Percentiles rank a stretch among this genome's conserved stretches.
Evolutionary conservation across 768 basidiomycete genomes (phyloP).

Genomic region (Boletus patriciae): DNA sequence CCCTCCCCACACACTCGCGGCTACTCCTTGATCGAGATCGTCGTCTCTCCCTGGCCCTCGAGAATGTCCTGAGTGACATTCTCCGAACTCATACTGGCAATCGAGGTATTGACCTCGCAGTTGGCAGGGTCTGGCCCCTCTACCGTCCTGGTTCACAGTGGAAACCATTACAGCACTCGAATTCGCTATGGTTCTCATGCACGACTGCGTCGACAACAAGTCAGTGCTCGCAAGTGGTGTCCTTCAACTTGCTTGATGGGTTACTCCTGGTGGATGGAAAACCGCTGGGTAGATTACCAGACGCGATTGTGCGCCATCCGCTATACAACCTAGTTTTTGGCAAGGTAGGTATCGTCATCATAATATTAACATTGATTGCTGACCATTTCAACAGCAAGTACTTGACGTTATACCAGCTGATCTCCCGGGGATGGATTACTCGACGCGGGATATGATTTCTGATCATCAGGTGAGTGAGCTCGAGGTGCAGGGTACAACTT

Average conservation of each 20-base stretch:
- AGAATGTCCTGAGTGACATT: slow-evolving; percentile 15
- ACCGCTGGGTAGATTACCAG: slow-evolving; percentile 38
- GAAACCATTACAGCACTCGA: slow-evolving; percentile 10
- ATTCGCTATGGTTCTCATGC: slow-evolving; percentile 21
- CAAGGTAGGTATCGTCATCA: slow-evolving; percentile 23
- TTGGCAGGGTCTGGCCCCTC: slow-evolving; percentile 29
- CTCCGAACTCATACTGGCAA: neutral
- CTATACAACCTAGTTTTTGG: slow-evolving; percentile 34
- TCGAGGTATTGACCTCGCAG: slow-evolving; percentile 18
- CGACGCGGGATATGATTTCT: slow-evolving; percentile 16
- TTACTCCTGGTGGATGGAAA: slow-evolving; percentile 25
- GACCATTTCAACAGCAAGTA: neutral
- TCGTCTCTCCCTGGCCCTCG: slow-evolving; percentile 32
- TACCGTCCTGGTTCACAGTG: slow-evolving; percentile 31
- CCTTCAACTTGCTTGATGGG: slow-evolving; percentile 40
- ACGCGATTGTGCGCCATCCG: slow-evolving; percentile 26
- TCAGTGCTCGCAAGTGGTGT: slow-evolving; percentile 30
- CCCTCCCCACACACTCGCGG: slow-evolving; percentile 5
- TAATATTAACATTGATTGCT: neutral
- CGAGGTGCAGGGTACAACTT: neutral
- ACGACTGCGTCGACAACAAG: slow-evolving; percentile 4
- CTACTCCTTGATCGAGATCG: slow-evolving; percentile 31
- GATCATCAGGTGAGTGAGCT: slow-evolving; percentile 17
- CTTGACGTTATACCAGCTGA: slow-evolving; percentile 20
- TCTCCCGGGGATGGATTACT: slow-evolving; percentile 25